Conservation (phyloP, 768 basidiomycete genomes). For the Phanerochaete sordida region DNA sequence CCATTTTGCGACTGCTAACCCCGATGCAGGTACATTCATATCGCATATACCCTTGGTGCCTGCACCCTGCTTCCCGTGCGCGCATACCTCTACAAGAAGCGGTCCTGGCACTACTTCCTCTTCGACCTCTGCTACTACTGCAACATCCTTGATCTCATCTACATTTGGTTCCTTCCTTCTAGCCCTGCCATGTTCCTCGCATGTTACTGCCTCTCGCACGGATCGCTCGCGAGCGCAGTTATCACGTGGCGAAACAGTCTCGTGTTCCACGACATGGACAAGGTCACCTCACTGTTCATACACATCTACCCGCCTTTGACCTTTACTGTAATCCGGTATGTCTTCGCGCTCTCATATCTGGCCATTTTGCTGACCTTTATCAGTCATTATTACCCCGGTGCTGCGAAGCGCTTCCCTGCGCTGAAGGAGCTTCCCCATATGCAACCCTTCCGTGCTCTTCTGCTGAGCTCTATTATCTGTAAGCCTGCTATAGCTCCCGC, state of each 20-base stretch:
- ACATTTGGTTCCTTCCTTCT: conserved; percentile 84
- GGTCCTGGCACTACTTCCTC: conserved; percentile 92
- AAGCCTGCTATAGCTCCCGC: background rate
- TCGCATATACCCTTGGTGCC: conserved; percentile 78
- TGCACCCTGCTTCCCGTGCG: conserved; percentile 81
- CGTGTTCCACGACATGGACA: conserved; percentile 96
- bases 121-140: conserved; percentile 93
- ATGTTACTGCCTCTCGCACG: conserved; percentile 91
- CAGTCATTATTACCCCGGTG: conserved; percentile 87
- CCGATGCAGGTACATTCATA: conserved; percentile 74
- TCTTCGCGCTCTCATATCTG: conserved; percentile 17
- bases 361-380: background rate
- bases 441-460: conserved; percentile 65
- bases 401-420: conserved; percentile 83
- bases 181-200: conserved; percentile 81
- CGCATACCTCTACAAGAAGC: conserved; percentile 85
- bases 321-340: conserved; percentile 86
- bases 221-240: conserved; percentile 87
- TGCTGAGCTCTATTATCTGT: conserved; percentile 84
- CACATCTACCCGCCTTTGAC: conserved; percentile 92
- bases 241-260: conserved; percentile 98
- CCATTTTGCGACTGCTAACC: conserved; percentile 1
- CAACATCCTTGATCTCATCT: conserved; percentile 88
- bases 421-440: conserved; percentile 66
- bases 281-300: conserved; percentile 92